Conservation (phyloP, 805 yeast genomes). For the Cyberlindnera sargentensis region DNA sequence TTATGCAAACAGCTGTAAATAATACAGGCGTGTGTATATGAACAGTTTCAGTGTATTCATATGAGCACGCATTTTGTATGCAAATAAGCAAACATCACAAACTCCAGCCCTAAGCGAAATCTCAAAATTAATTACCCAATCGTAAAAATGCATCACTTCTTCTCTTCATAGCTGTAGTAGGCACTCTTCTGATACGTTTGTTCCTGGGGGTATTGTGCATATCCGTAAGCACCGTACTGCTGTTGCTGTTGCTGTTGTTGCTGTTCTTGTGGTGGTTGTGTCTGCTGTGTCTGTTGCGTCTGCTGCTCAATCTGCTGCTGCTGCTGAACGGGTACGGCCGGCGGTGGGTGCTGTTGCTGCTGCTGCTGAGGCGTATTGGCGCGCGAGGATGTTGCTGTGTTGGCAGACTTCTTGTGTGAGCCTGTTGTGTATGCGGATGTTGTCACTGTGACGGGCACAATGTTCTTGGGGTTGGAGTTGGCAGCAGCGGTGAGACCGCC, state of each 20-base stretch:
- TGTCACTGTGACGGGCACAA: constrained; percentile 23
- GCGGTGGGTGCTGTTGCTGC: neutral
- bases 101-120: no score
- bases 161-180: neutral
- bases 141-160: neutral
- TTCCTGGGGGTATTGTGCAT: neutral
- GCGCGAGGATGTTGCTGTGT: neutral
- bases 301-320: neutral
- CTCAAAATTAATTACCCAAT: no score
- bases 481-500: constrained; percentile 27
- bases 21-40: no score
- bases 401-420: neutral
- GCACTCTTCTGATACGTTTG: neutral
- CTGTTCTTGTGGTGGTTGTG: neutral
- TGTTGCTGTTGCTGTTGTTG: neutral
- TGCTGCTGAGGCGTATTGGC: neutral
- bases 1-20: neutral
- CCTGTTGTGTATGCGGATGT: constrained; percentile 17
- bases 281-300: no score
- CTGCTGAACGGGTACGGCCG: neutral
- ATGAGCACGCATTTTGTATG: no score
- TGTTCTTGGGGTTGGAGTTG: constrained; percentile 22
- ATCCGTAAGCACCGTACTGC: neutral
- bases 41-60: no score
- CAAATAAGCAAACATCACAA: no score